Percentiles rank a stretch among this genome's conserved stretches.
Evolutionary conservation across 1,284 basidiomycete species (phyloP).

Genomic region (Clitocybe nebularis): DNA sequence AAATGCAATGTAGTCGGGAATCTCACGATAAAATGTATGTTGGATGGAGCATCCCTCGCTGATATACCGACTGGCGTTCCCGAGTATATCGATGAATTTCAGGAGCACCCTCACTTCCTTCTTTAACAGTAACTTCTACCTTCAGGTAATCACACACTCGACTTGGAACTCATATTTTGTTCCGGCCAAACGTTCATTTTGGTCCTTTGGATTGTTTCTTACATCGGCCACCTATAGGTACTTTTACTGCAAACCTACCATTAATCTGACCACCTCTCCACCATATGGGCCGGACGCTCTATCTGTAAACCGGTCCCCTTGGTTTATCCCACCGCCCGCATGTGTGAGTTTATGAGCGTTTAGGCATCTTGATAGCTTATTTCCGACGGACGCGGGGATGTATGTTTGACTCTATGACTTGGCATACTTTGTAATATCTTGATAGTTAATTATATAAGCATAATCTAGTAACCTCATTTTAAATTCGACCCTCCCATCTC

Average conservation of each 20-base stretch:
- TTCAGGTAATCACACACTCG: slow-evolving; percentile 1
- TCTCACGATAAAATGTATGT: slow-evolving; percentile 2
- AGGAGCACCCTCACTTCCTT: not conserved
- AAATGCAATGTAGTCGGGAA: not conserved
- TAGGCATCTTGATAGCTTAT: too few species aligned
- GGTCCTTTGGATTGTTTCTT: slow-evolving; percentile 4
- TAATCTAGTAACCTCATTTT: too few species aligned
- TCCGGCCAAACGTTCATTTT: not conserved
- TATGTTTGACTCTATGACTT: too few species aligned
- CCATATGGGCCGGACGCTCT: too few species aligned
- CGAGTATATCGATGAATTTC: not conserved
- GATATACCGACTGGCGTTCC: not conserved
- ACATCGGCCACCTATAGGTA: slow-evolving; percentile 1
- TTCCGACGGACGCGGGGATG: too few species aligned
- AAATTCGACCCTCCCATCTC: too few species aligned
- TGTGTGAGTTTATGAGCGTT: too few species aligned
- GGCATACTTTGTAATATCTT: too few species aligned
- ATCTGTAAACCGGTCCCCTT: too few species aligned
- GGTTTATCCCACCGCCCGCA: too few species aligned
- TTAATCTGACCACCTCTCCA: not conserved
- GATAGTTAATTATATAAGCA: too few species aligned
- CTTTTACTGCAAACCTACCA: not conserved
- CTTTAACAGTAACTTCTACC: not conserved
- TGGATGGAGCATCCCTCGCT: not conserved
- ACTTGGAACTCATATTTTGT: not conserved